Evolutionary conservation across 2,329 filamentous ascomycete genomes (phyloP), one percentile per base, ranked within the genome.

Genomic region (Sclerotinia sclerotiorum): DNA sequence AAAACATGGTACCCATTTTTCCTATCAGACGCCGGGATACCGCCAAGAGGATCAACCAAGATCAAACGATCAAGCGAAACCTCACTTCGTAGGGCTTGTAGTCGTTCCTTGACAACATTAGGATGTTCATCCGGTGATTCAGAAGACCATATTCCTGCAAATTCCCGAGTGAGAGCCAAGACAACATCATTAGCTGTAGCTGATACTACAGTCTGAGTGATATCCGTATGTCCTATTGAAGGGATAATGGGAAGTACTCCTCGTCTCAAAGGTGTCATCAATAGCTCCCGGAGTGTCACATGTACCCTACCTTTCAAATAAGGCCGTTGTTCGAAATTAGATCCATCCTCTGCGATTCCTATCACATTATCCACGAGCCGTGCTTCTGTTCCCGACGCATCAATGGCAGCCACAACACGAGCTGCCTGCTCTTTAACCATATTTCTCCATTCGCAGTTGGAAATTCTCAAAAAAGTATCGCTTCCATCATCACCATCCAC

Each of bases 41-140:
- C 94, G 3, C 95, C 95, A 0, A 93, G 80, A 0, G 92, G 89
- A 78, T 99, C 95, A 8, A 99, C 84, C 39, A 99, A 82, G 70
- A 99, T 97, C 54, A 99, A 84, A 48, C 94, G 87, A 76, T 98
- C 94, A 7, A 99, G 81, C 0, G 86, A 85, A 0, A 89, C 85
- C 69, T 87, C 79, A 42, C 84, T 83, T 67, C 80, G 81, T 2
- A 83, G 77, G 61, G 76, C 76, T 66, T 74, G 73, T 60, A 81
- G 77, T 64, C 79, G 79, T 70, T 80, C 77, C 46, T 76, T 79
- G 17, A 77, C 79, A 55, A 77, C 73, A 55, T 74, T 72, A 5
- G 80, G 79, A 68, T 84, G 81, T 65, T 84, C 82, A 10, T 82
- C 80, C 15, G 69, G 73, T 15, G 66, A 21, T 24, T 72, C 70